A percentile compares a stretch with the other conserved stretches of the same genome.
These are phyloP conservation scores for Casuarina equisetifolia DNA, from an alignment of 306 rosid genomes.

Conservation along the genomic window DNA sequence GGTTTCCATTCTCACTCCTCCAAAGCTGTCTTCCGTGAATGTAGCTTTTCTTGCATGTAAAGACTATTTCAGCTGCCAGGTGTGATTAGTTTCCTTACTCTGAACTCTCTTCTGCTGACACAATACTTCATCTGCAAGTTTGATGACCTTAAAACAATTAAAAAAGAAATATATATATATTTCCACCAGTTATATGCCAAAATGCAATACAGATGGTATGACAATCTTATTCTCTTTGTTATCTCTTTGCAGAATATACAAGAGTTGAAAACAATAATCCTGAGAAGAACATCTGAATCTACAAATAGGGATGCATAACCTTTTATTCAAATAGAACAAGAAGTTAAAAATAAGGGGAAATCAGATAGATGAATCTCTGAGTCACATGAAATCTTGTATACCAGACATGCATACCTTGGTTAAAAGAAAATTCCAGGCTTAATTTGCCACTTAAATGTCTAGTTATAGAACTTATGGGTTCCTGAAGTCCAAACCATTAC, in stretches of 20 bases:
- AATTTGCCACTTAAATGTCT: slow-evolving; percentile 10
- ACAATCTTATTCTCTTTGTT: not conserved
- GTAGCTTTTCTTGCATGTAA: slow-evolving; percentile 84
- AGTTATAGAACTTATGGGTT: not conserved
- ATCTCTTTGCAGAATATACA: not conserved
- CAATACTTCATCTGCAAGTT: not conserved
- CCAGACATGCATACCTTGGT: not conserved
- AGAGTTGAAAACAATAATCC: not conserved
- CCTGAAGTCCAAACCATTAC: slow-evolving; percentile 15
- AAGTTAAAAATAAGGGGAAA: not conserved
- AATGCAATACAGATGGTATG: not conserved
- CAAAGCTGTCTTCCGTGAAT: slow-evolving; percentile 76
- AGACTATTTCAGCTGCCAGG: slow-evolving; percentile 87
- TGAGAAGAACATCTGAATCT: not conserved
- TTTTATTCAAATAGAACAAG: slow-evolving; percentile 6
- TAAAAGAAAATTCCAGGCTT: not conserved
- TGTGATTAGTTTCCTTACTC: slow-evolving; percentile 33
- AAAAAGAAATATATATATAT: not conserved
- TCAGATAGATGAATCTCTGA: not conserved
- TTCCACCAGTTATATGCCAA: not conserved
- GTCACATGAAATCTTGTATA: not conserved
- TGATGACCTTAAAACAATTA: not conserved
- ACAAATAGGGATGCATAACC: not conserved
- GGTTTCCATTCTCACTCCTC: slow-evolving; percentile 90
- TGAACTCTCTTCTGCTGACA: slow-evolving; percentile 17